phyloP scores from a whole-genome alignment of 75 land plant species.

The Sequoiadendron giganteum region DNA sequence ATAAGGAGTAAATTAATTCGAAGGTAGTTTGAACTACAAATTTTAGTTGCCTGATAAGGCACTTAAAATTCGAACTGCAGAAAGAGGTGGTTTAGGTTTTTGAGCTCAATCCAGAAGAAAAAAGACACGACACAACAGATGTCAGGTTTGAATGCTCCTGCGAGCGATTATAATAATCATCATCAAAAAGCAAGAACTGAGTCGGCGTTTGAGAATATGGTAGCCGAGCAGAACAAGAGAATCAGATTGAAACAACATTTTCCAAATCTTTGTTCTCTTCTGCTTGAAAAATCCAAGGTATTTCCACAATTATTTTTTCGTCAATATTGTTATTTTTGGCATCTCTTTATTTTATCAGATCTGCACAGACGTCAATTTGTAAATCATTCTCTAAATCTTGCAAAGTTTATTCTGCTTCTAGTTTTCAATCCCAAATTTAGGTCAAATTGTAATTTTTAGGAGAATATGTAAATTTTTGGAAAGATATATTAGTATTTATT shows the following conservation, averaged over 20 bases:
- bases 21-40: no score
- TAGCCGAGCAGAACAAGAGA: conserved; percentile 6
- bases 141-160: neutral
- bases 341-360: neutral
- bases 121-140: neutral
- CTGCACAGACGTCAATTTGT: neutral
- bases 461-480: no score
- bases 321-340: neutral
- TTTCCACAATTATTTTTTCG: neutral
- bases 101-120: no score
- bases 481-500: no score
- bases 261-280: neutral
- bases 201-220: conserved; percentile 1
- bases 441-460: no score
- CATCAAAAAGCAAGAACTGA: neutral
- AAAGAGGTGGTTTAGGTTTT: no score
- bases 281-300: conserved; percentile 1
- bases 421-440: no score
- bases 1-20: no score
- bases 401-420: no score
- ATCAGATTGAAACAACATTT: neutral
- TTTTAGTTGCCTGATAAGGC: no score
- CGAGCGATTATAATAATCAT: neutral
- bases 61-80: no score
- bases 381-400: neutral